Evolutionary conservation across 2,329 filamentous ascomycete genomes (phyloP), one percentile per base, ranked within the genome.

Genomic region (Dothidotthia symphoricarpi): DNA sequence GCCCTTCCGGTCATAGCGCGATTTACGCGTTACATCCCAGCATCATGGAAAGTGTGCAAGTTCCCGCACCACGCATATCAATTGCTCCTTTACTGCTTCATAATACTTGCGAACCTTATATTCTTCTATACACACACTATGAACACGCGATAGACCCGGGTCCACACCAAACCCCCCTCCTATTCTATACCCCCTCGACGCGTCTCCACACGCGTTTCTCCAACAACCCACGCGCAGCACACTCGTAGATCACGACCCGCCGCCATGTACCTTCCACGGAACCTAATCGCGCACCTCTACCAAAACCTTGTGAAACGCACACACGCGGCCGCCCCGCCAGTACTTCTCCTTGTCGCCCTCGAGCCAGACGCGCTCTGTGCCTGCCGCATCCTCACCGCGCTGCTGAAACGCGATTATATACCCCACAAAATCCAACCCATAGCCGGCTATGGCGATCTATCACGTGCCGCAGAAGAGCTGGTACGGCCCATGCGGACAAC

Each of bases 361-460:
- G 91, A 96, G 62, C 89, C 93, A 38, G 93, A 98, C 71, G 87
- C 93, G 48, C 81, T 98, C 46, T 97, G 91, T 69, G 93, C 90
- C 47, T 95, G 89, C 66, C 88, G 90, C 45, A 96, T 98, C 45
- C 81, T 98, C 31, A 95, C 91, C 3, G 80, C 85, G 34, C 77
- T 98, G n/a, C 76, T 98, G 44, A 96, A 95, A 70, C 86, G 91
- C 75, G 93, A 98, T 74, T 97, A 95, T 64, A 95, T 98, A 54
- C 87, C 86, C 11, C 91, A 97, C 73, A 97, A 96, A 70, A 95
- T 97, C 60, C 88, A 96, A 59, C 93, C 93, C 1, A 85, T 98
- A 37, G 82, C 88, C 14, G 93, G 93, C 38, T 97, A 96, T 80
- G 83, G 81, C 50, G 93, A 97, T 65, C 80, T 98, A 31, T 78